These are phyloP conservation scores for Plasmodium coatneyi DNA, from an alignment of 169 alveolate species.

Conservation along the genomic window DNA sequence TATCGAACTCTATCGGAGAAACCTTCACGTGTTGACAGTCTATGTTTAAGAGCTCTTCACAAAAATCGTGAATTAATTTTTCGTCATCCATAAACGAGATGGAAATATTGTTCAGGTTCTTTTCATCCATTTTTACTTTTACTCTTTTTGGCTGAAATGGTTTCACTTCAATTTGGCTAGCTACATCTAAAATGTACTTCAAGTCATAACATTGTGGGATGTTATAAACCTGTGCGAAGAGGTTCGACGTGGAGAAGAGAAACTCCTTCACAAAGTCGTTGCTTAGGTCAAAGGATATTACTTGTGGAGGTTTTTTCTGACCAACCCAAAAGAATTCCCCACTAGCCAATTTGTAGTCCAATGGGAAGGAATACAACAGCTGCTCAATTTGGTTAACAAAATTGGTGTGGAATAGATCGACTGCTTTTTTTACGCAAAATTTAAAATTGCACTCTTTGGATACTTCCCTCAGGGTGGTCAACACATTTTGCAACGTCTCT, in stretches of 20 bases:
- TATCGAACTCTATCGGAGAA: conserved; percentile 92
- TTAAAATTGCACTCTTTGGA: conserved; percentile 79
- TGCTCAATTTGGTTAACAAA: conserved; percentile 94
- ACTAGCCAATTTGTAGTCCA: conserved; percentile 93
- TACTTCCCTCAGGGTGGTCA: conserved; percentile 75
- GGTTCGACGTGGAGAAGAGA: conserved; percentile 91
- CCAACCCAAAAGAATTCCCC: conserved; percentile 99
- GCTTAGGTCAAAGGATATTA: conserved; percentile 89
- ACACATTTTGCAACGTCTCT: conserved; percentile 76
- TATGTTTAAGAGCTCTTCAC: conserved; percentile 32
- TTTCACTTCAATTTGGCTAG: conserved; percentile 75
- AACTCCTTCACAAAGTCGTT: conserved; percentile 91
- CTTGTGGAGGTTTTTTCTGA: conserved; percentile 98
- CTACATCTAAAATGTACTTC: conserved; percentile 61
- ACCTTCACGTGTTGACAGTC: conserved; percentile 17
- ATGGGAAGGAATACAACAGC: conserved; percentile 95
- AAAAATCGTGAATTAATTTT: conserved; percentile 32
- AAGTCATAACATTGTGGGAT: conserved; percentile 78
- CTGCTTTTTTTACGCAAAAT: conserved; percentile 88
- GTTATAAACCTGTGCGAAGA: conserved; percentile 89
- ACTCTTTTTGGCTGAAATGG: conserved; percentile 77
- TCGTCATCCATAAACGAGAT: conserved; percentile 64
- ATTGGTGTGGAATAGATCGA: conserved; percentile 87
- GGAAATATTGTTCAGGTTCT: conserved; percentile 81
- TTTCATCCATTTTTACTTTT: conserved; percentile 90